These are phyloP conservation scores for Paramyrothecium roridum DNA, from an alignment of 2,329 filamentous ascomycete species.

Conservation along the genomic window DNA sequence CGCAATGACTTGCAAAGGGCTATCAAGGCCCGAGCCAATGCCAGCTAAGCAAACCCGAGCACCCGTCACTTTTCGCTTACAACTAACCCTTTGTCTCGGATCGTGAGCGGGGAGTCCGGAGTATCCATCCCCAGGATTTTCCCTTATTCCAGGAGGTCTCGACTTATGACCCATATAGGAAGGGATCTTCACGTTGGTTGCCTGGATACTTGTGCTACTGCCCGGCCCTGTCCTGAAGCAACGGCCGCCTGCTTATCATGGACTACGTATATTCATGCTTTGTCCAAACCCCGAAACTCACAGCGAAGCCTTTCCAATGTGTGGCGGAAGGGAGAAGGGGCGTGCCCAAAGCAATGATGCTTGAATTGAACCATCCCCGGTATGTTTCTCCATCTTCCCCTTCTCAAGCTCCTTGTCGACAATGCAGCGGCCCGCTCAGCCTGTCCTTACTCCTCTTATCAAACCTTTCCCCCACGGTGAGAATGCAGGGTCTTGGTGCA, in stretches of 20 bases:
- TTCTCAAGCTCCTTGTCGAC: neutral
- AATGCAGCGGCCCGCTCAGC: neutral
- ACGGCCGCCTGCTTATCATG: no score
- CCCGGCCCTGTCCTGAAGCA: neutral
- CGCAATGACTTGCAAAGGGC: neutral
- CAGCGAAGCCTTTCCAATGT: no score
- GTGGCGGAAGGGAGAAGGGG: no score
- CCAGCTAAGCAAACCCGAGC: neutral
- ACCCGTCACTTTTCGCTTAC: neutral
- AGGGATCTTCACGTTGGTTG: neutral
- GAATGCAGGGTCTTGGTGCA: neutral
- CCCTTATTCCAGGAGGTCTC: neutral
- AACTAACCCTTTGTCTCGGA: neutral
- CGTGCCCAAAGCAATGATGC: no score
- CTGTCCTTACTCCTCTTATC: neutral
- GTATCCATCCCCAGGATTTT: neutral
- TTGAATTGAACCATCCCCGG: neutral
- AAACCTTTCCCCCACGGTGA: neutral
- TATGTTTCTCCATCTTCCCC: neutral
- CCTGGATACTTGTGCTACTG: no score
- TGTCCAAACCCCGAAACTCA: no score
- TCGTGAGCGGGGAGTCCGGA: neutral
- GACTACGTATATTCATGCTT: no score
- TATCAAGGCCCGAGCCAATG: neutral
- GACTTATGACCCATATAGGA: neutral